Conservation (phyloP, 2,329 filamentous ascomycete genomes). For the Trichophyton verrucosum region DNA sequence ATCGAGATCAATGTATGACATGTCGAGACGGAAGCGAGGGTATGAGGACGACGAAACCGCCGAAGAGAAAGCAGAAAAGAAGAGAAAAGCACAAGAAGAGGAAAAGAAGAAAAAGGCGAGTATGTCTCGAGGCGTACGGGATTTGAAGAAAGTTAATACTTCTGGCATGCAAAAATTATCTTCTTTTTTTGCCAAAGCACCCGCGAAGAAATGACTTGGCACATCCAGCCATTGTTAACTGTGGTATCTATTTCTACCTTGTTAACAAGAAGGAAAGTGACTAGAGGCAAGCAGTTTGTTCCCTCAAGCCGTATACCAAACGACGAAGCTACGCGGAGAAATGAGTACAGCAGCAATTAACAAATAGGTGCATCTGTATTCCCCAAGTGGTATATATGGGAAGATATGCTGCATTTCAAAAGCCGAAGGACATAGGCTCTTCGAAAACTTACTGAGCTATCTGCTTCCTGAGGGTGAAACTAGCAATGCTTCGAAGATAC, state of each 20-base stretch:
- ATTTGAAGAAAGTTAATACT: conserved; percentile 81
- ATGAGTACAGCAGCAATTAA: no score
- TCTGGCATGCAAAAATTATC: conserved; percentile 95
- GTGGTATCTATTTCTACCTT: not conserved
- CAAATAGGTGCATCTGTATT: no score
- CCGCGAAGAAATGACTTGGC: conserved; percentile 2
- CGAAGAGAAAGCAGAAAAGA: conserved; percentile 57
- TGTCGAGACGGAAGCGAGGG: conserved; percentile 30
- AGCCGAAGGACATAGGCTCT: no score
- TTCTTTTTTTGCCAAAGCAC: conserved; percentile 67
- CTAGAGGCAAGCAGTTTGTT: not conserved
- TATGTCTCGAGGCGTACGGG: conserved; percentile 62
- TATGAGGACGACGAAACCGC: conserved; percentile 33
- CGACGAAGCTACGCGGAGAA: no score
- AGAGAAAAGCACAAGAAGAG: conserved; percentile 74
- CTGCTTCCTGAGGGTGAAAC: not conserved
- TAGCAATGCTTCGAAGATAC: not conserved
- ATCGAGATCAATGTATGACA: conserved; percentile 45
- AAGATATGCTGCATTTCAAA: no score
- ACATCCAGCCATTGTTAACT: no score
- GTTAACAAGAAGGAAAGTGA: not conserved
- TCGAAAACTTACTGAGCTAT: no score
- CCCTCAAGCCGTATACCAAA: no score
- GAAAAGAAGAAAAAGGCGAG: conserved; percentile 68
- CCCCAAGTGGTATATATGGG: no score